These are phyloP conservation scores for Angomonas deanei DNA, from an alignment of 208 protist species.

Conservation along the genomic window DNA sequence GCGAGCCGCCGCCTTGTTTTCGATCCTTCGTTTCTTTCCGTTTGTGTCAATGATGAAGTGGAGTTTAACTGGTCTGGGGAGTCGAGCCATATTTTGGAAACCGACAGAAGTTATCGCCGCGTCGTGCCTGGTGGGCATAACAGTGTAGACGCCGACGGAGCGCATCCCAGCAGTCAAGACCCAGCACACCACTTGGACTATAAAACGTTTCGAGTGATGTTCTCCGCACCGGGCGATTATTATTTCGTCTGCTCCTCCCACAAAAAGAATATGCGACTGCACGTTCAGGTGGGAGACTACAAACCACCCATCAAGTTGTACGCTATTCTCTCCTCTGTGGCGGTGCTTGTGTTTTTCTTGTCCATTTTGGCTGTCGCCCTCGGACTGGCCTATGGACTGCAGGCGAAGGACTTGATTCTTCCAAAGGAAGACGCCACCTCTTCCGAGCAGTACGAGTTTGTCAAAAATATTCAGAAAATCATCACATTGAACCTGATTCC, in stretches of 20 bases:
- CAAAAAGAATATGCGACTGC: slow-evolving; percentile 26
- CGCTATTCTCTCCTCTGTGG: slow-evolving; percentile 40
- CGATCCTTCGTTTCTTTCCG: neutral
- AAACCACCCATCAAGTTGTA: slow-evolving; percentile 62
- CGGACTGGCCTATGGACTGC: neutral
- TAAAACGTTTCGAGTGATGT: slow-evolving; percentile 18
- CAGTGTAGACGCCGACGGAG: slow-evolving; percentile 31
- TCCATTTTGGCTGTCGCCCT: neutral
- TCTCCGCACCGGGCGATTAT: slow-evolving; percentile 25
- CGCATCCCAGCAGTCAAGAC: slow-evolving; percentile 49
- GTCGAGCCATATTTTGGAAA: neutral
- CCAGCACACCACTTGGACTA: slow-evolving; percentile 17
- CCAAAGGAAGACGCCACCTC: slow-evolving; percentile 45
- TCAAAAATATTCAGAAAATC: slow-evolving; percentile 25
- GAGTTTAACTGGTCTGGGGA: neutral
- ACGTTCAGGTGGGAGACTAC: slow-evolving; percentile 65
- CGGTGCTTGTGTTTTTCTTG: slow-evolving; percentile 24
- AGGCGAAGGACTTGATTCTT: neutral
- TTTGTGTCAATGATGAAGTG: neutral
- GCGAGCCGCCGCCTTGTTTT: neutral
- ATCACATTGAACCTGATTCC: slow-evolving; percentile 52
- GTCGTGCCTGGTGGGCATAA: neutral
- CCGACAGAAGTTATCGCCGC: neutral
- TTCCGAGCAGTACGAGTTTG: slow-evolving; percentile 37
- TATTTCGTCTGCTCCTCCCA: neutral